Percentiles rank a stretch among this genome's conserved stretches.
Conservation (phyloP, 2,329 filamentous ascomycete genomes). For the Hymenoscyphus linearis region DNA sequence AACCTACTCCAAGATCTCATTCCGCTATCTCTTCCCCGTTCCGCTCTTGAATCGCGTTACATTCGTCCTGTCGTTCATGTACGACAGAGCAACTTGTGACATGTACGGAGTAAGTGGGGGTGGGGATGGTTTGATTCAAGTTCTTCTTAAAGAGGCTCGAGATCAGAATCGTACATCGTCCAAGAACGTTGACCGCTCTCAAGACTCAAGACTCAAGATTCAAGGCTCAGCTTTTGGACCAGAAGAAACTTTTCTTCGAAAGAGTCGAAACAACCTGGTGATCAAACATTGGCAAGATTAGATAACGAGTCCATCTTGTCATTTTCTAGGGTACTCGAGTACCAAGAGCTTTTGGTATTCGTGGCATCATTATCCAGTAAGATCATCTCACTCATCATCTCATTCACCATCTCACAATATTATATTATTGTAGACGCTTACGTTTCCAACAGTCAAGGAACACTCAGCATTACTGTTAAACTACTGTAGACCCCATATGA, state of each 20-base stretch:
- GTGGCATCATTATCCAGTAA: no score
- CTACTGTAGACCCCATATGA: neutral
- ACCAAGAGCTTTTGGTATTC: no score
- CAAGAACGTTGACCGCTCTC: neutral
- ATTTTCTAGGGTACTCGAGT: no score
- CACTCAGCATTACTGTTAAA: neutral
- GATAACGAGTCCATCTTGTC: no score
- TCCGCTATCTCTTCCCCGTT: neutral
- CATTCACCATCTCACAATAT: neutral
- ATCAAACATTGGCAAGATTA: neutral
- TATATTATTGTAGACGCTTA: neutral
- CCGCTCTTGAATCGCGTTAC: neutral
- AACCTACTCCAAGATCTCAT: neutral
- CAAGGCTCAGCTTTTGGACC: neutral
- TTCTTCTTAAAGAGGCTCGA: neutral
- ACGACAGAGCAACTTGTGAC: neutral
- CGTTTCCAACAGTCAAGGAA: neutral
- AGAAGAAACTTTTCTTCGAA: neutral
- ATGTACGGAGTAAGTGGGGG: neutral
- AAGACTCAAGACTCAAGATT: no score
- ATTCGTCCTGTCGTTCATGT: neutral
- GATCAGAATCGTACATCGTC: neutral
- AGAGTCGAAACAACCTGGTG: neutral
- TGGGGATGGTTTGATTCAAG: neutral
- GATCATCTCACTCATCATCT: no score